These are phyloP conservation scores for Aspergillus pseudonomiae DNA, from an alignment of 2,329 filamentous ascomycete genomes.

Conservation along the genomic window DNA sequence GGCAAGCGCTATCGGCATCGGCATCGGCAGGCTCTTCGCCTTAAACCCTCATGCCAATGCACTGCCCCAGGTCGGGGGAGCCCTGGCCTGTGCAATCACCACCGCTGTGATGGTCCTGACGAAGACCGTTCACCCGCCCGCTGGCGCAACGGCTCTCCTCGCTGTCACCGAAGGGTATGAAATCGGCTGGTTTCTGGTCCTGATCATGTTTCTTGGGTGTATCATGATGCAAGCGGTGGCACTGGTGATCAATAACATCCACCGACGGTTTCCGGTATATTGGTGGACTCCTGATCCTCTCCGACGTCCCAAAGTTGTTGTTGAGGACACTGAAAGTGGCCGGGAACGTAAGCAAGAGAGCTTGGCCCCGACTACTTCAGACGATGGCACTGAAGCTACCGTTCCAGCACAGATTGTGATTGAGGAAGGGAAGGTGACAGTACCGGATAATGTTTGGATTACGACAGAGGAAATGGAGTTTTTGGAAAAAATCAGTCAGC, in stretches of 20 bases:
- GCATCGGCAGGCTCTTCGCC: constrained; percentile 67
- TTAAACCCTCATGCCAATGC: constrained; percentile 52
- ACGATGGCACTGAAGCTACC: constrained; percentile 25
- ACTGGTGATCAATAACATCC: constrained; percentile 69
- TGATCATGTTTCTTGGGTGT: constrained; percentile 63
- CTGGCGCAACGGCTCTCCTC: constrained; percentile 72
- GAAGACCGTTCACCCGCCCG: constrained; percentile 73
- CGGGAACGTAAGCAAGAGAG: constrained; percentile 19
- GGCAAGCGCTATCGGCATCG: constrained; percentile 62
- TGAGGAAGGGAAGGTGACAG: constrained; percentile 30
- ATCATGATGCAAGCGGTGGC: constrained; percentile 65
- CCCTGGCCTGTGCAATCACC: constrained; percentile 65
- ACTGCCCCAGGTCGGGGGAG: constrained; percentile 66
- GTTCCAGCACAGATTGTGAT: constrained; percentile 33
- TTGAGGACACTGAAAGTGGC: constrained; percentile 24
- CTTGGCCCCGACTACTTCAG: constrained; percentile 23
- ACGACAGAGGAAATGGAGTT: constrained; percentile 36
- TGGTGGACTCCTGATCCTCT: constrained; percentile 59
- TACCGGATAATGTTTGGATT: constrained; percentile 39
- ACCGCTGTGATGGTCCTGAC: constrained; percentile 70
- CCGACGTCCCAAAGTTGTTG: constrained; percentile 1
- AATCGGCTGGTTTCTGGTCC: constrained; percentile 71
- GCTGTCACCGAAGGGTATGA: constrained; percentile 59
- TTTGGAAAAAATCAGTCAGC: constrained; percentile 37
- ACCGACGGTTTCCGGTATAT: constrained; percentile 67